Evolutionary conservation across 192 early-diverging fungal genomes (phyloP), one percentile per base, ranked within the genome.

Genomic region (Rhizophagus clarus): DNA sequence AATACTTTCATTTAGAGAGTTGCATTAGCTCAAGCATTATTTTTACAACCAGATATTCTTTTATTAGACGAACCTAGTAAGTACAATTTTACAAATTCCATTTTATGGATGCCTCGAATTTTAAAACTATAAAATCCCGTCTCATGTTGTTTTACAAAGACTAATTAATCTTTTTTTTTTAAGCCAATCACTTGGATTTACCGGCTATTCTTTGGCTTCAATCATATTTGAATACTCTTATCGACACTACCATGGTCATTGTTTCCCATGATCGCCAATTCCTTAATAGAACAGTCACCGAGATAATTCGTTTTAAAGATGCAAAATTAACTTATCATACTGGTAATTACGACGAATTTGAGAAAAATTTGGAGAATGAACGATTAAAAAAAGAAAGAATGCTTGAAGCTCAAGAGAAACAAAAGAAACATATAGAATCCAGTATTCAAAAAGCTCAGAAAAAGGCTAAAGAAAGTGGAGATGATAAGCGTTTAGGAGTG

Each of bases 231-330:
- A 81, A 84, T 17, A 81, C 92, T 26, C 77, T 76, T 2, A 87
- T 84, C 24, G 86, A 90, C 78, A 88, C 89, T 37, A 96, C 95
- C 3, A 84, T 98, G 47, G 90, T 98, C 0, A 85, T 94, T 34
- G 95, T 98, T n/a, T 96, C 95, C 51, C 96, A 95, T 79, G 96
- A 98, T 81, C 93, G 95, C 69, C 88, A 89, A 72, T 97, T 98
- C 66, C 88, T 98, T 74, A 95, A 96, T 79, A 87, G 88, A 22
- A 90, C 95, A 1, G 88, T 90, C 8, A 85, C 89, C 12, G 94
- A 97, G 81, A 94, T 92, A 29, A 94, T 95, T 82, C 87, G 92
- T 10, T 85, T 94, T 61, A 91, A 91, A 69, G 88, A 96, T 80
- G 87, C 91, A 75, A 84, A 87, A 77, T 87, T 97, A 42, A 85